A percentile compares a stretch with the other conserved stretches of the same genome.
Evolutionary conservation across 352 stramenopile genomes (phyloP).

Genomic region (Phytophthora megakarya): DNA sequence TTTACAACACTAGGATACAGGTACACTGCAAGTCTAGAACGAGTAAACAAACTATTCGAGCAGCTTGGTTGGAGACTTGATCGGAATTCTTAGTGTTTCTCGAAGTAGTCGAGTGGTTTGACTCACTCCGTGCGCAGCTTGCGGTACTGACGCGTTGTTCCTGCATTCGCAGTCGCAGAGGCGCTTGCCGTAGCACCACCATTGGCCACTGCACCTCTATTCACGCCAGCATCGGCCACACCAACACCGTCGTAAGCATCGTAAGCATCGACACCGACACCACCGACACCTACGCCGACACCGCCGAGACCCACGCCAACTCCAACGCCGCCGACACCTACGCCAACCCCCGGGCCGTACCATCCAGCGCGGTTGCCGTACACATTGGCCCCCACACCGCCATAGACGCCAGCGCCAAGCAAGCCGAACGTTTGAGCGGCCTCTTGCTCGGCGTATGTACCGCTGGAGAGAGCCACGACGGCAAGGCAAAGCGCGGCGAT

Average conservation of each 20-base stretch:
- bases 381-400: neutral
- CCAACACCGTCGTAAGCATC: constrained; percentile 3
- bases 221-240: neutral
- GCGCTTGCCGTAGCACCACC: constrained; percentile 2
- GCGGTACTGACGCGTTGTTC: constrained; percentile 2
- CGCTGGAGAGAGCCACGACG: neutral
- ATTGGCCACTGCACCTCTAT: constrained; percentile 6
- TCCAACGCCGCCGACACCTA: neutral
- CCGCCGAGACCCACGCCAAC: neutral
- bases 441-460: constrained; percentile 6
- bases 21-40: too few species aligned
- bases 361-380: constrained; percentile 1
- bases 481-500: constrained; percentile 10
- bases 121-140: constrained; percentile 10
- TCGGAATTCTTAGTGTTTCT: too few species aligned
- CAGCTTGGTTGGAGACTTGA: neutral
- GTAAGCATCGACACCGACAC: neutral
- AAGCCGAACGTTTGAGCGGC: constrained; percentile 15
- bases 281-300: neutral
- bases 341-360: neutral
- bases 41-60: too few species aligned
- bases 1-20: too few species aligned
- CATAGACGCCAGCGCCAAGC: constrained; percentile 4
- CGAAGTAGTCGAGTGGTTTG: too few species aligned
- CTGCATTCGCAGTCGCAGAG: constrained; percentile 11